These are phyloP conservation scores for Vitis hybrid DNA, from an alignment of 177 flowering plant species.

Conservation along the genomic window DNA sequence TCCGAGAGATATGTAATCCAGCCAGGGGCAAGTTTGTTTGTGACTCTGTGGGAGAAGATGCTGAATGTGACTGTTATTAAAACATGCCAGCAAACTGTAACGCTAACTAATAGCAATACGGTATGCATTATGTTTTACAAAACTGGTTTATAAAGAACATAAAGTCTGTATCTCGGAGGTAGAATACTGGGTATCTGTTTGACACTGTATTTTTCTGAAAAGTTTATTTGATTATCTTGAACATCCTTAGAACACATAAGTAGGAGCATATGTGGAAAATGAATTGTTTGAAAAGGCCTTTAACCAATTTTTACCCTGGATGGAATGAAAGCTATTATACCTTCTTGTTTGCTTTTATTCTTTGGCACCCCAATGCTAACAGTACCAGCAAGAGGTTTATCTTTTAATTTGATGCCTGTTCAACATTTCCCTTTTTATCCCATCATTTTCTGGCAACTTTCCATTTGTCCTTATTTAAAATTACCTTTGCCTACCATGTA, in stretches of 20 bases:
- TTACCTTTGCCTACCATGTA: background rate
- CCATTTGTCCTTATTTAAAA: background rate
- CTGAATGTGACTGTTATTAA: too few species aligned
- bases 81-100: too few species aligned
- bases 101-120: too few species aligned
- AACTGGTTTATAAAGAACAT: too few species aligned
- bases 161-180: too few species aligned
- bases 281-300: too few species aligned
- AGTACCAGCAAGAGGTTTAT: background rate
- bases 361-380: background rate
- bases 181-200: background rate
- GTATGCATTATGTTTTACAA: too few species aligned
- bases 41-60: too few species aligned
- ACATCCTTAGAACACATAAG: background rate
- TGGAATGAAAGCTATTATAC: too few species aligned
- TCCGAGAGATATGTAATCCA: too few species aligned
- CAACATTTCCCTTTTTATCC: background rate
- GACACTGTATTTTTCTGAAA: background rate
- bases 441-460: background rate
- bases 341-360: background rate
- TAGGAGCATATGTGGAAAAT: background rate
- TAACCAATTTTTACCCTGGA: too few species aligned
- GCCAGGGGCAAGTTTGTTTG: too few species aligned
- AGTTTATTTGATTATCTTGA: background rate
- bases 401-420: background rate